Evolutionary conservation across 1,284 basidiomycete species (phyloP).

Genomic region (Cryptococcus hybrid): DNA sequence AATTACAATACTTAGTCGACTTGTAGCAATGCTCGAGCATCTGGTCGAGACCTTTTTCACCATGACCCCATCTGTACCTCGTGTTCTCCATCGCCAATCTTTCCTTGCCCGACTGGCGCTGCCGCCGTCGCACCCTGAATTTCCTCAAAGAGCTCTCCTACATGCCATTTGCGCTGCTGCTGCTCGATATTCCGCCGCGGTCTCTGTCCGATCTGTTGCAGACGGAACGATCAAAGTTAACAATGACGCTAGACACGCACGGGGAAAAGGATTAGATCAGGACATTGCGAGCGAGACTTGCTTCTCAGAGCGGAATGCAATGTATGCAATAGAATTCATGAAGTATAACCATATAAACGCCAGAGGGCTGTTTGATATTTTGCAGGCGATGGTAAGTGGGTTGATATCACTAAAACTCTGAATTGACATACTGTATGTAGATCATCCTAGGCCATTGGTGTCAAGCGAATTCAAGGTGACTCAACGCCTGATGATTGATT

Average conservation of each 20-base stretch:
- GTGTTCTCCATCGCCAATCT: slow-evolving; percentile 39
- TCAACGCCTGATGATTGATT: too few species aligned
- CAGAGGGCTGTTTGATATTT: slow-evolving; percentile 27
- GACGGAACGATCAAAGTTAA: slow-evolving; percentile 17
- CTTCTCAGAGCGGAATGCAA: slow-evolving; percentile 31
- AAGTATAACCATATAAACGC: slow-evolving; percentile 17
- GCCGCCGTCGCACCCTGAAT: slow-evolving; percentile 48
- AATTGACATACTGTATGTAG: slow-evolving; percentile 5
- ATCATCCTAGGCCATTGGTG: slow-evolving; percentile 22
- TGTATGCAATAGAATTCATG: slow-evolving; percentile 20
- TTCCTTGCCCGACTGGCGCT: slow-evolving; percentile 48
- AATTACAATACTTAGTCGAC: not conserved
- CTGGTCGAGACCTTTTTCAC: slow-evolving; percentile 43
- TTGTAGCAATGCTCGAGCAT: not conserved
- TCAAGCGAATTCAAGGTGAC: slow-evolving; percentile 22
- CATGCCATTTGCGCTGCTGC: slow-evolving; percentile 51
- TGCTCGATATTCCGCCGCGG: slow-evolving; percentile 40
- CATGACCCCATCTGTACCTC: slow-evolving; percentile 39
- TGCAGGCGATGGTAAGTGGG: slow-evolving; percentile 27
- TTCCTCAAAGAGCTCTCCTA: slow-evolving; percentile 49
- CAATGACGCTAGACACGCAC: slow-evolving; percentile 9
- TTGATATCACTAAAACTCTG: too few species aligned
- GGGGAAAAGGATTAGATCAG: slow-evolving; percentile 14
- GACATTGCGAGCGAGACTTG: slow-evolving; percentile 18
- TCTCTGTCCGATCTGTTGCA: slow-evolving; percentile 18